Base-by-base conservation (phyloP, 805 yeast genomes). In the Wickerhamomyces chaumierensis region DNA sequence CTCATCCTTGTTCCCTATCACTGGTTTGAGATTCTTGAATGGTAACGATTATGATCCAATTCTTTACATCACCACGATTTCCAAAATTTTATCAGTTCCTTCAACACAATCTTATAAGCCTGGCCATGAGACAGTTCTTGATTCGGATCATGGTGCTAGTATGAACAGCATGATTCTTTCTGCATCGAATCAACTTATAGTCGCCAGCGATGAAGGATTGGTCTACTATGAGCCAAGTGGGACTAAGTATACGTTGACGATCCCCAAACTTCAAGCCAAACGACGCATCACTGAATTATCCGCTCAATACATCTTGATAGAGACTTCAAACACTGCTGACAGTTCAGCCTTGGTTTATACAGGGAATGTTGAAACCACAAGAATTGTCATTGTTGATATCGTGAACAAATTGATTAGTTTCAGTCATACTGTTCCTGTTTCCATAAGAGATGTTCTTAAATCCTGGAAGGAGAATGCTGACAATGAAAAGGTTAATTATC, bases 101-200 rank as follows among this genome's bases (percentile, higher is more conserved):
- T 86, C 96, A 0, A 70, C 78, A 1, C 95, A 95, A 0, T 68
- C 85, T 52, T 82, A 81, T 54, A 76, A 75, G 36, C 84, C 88
- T 0, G 72, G 73, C 39, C 79, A 82, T 1, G 69, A 65, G 29
- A 47, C 57, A 3, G 49, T 68, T 0, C 52, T 75, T n/a, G 78
- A 74, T 29, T 49, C 55, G 6, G 35, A 49, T 1, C 51, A 56
- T 28, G 81, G 81, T 9, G 69, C 73, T 2, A 69, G 62, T 31
- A 43, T 70, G 31, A 66, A 69, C 3, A 63, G 67, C 31, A 56
- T 61, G 21, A 71, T 67, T 12, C 45, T 57, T 2, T 58, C 57
- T 6, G 51, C 65, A 1, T 53, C 66, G 2, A 67, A 69, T 15
- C 69, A 71, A 39, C 65, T 86, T 40, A 61, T 87, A 3, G 81